Evolutionary conservation across 2,329 filamentous ascomycete genomes (phyloP), one percentile per base, ranked within the genome.

Genomic region (Fusarium sp.): DNA sequence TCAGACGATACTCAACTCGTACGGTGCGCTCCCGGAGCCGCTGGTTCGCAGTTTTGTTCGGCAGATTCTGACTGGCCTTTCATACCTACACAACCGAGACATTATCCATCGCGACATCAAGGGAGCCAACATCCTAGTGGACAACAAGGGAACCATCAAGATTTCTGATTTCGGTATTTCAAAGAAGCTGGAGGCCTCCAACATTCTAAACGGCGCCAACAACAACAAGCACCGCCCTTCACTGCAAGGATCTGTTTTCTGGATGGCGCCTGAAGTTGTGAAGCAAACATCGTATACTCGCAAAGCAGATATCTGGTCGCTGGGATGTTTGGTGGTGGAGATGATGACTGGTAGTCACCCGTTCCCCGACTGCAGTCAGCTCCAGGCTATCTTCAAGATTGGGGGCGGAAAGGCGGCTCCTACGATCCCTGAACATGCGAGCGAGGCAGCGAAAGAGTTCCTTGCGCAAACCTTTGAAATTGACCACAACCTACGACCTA

Each of bases 41-140:
- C 88, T 99, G 64, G 95, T 98, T 66, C 92, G 95, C 79, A 98
- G 96, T 83, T 99, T 99, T 79, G 95, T 98, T 56, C 92, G 95
- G 38, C 96, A 99, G 82, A 99, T 99, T 74, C 87, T 99, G 68
- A 92, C 93, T 38, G 96, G 96, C 51, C 88, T 99, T 35, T 95
- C 93, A 7, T 99, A 98, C 80, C 89, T 99, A 21, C 96, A 99
- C 84, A 92, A 92, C 79, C 91, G 92, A 73, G 96, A 98, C 79
- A 99, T 99, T 79, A 98, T 99, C 77, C 96, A 99, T 81, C 93
- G 96, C 68, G 96, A 99, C 79, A 98, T 99, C 88, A 99, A 99
- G 85, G 96, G 96, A 52, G 96, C 96, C 81, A 99, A 99, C 80
- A 97, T 99, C 75, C 90, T 99, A 10, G 96, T 99, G 63, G 96